Evolutionary conservation across 2,329 filamentous ascomycete species (phyloP).

Genomic region (Alternaria brassicicola): DNA sequence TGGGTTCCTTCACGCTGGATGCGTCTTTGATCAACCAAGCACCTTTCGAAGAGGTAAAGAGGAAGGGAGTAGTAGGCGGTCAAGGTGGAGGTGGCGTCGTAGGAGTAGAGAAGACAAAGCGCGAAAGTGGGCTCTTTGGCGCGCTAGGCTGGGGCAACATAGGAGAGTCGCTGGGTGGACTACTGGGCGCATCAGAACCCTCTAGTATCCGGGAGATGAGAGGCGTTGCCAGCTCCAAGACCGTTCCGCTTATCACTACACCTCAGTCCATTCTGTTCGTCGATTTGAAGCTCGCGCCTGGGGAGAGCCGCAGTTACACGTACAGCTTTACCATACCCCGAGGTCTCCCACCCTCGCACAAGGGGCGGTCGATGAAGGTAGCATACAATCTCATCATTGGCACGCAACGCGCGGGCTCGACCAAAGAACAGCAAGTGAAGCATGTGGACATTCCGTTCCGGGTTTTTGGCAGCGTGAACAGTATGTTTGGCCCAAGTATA

Average conservation of each 20-base stretch:
- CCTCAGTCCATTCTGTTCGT: slow-evolving; percentile 97
- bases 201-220: slow-evolving; percentile 97
- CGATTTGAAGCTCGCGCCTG: slow-evolving; percentile 83
- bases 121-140: slow-evolving; percentile 79
- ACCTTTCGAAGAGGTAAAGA: slow-evolving; percentile 94
- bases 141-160: slow-evolving; percentile 87
- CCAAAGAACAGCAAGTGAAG: slow-evolving; percentile 77
- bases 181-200: slow-evolving; percentile 84
- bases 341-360: slow-evolving; percentile 88
- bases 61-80: slow-evolving; percentile 86
- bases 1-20: slow-evolving; percentile 89
- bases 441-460: slow-evolving; percentile 94
- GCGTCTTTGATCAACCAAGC: slow-evolving; percentile 87
- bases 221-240: slow-evolving; percentile 81
- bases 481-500: slow-evolving; percentile 39
- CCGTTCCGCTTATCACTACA: slow-evolving; percentile 89
- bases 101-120: slow-evolving; percentile 75
- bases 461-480: slow-evolving; percentile 90
- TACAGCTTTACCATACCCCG: slow-evolving; percentile 86
- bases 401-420: slow-evolving; percentile 81
- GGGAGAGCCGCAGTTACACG: slow-evolving; percentile 85
- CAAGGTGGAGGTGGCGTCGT: slow-evolving; percentile 84
- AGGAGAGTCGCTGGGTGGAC: slow-evolving; percentile 83
- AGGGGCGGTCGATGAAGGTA: slow-evolving; percentile 92
- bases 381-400: slow-evolving; percentile 89